Percentiles rank a stretch among this genome's conserved stretches.
Evolutionary conservation across 148 eudicot genomes (phyloP).

Genomic region (Suaeda aralocaspica): DNA sequence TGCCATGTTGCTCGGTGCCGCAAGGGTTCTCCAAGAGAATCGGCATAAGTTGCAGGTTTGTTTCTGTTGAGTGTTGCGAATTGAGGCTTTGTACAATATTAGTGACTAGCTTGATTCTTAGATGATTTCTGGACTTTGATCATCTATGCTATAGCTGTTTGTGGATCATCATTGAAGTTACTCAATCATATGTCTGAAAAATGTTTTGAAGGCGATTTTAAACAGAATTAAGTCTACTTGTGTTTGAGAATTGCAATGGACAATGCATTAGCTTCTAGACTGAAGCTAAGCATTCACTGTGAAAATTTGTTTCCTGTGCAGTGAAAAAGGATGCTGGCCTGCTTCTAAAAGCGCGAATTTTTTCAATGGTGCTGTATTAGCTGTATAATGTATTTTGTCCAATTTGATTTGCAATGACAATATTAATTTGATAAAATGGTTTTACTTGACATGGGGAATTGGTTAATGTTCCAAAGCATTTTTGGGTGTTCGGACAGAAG

Average conservation of each 20-base stretch:
- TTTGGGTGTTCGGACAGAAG: neutral
- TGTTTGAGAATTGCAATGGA: neutral
- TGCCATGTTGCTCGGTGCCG: constrained; percentile 94
- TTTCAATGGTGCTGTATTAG: neutral
- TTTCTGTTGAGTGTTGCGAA: constrained; percentile 5
- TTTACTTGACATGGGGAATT: neutral
- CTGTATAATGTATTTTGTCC: neutral
- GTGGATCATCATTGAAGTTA: neutral
- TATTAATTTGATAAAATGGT: constrained; percentile 5
- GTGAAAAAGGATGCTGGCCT: neutral
- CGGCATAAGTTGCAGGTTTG: constrained; percentile 54
- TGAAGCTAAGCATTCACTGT: neutral
- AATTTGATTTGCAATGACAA: neutral
- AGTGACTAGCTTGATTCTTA: neutral
- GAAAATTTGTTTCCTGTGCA: neutral
- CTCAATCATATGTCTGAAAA: neutral
- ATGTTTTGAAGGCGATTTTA: neutral
- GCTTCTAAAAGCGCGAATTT: neutral
- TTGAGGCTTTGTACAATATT: neutral
- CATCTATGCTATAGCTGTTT: neutral
- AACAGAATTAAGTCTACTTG: neutral
- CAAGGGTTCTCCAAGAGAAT: constrained; percentile 84
- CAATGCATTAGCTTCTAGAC: neutral
- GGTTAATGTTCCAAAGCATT: neutral
- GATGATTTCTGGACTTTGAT: neutral